Percentiles rank a stretch among this genome's conserved stretches.
Conservation (phyloP, 1,139 yeast species). For the Saccharomyces hybrid region DNA sequence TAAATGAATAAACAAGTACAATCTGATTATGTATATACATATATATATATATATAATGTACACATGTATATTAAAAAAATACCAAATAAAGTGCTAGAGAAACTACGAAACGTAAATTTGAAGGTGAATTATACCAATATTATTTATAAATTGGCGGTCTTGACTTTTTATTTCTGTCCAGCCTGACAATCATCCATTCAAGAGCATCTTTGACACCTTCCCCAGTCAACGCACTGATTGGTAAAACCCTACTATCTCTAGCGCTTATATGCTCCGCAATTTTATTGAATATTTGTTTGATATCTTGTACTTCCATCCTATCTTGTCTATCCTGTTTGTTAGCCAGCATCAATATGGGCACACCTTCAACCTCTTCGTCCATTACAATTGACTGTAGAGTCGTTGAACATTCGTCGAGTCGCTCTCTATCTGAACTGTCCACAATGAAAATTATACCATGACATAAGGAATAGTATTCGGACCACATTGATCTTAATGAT, state of each 20-base stretch:
- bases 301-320: slow-evolving; percentile 68
- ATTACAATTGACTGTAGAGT: slow-evolving; percentile 33
- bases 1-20: background rate
- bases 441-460: slow-evolving; percentile 90
- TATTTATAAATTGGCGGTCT: slow-evolving; percentile 51
- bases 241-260: slow-evolving; percentile 80
- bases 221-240: slow-evolving; percentile 81
- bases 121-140: background rate
- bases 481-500: slow-evolving; percentile 76
- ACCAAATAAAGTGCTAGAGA: background rate
- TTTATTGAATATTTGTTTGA: slow-evolving; percentile 73
- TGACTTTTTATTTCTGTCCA: slow-evolving; percentile 66
- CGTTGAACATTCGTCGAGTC: slow-evolving; percentile 78
- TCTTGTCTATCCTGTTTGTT: slow-evolving; percentile 89
- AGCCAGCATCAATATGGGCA: slow-evolving; percentile 89
- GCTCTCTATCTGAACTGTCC: slow-evolving; percentile 77
- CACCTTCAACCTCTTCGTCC: slow-evolving; percentile 57
- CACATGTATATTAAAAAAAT: background rate
- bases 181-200: slow-evolving; percentile 77
- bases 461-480: slow-evolving; percentile 72
- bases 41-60: slow-evolving; percentile 2
- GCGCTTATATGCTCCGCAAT: slow-evolving; percentile 80
- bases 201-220: slow-evolving; percentile 81
- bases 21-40: background rate
- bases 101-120: background rate